Evolutionary conservation across 2,329 filamentous ascomycete species (phyloP), one percentile per base, ranked within the genome.

Genomic region (Colletotrichum orbiculare): DNA sequence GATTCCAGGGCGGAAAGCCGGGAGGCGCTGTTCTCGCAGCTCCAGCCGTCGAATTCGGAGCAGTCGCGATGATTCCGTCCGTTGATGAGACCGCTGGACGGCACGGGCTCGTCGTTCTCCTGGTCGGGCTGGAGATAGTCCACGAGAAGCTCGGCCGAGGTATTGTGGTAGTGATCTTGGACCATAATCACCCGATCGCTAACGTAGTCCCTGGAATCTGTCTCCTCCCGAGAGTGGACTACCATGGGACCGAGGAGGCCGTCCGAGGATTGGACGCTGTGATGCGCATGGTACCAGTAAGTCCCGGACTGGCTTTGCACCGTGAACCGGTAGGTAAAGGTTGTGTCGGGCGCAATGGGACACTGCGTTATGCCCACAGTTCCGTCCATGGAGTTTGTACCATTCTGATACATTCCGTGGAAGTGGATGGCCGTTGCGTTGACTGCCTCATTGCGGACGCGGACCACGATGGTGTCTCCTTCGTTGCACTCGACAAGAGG

Each of bases 401-500:
- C 90, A 69, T 92, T 92, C 73, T 93, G 91, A 72, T 88, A 93
- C 67, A 95, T 83, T 13, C 92, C 92, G 69, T 95, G 92, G 74
- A 91, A 94, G 73, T 95, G 92, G 6, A 94, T 81, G 42, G 84
- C 86, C 8, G 89, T 90, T 11, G 83, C 85, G 69, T 93, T 91
- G 11, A 81, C 79, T 1, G 91, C 86, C 25, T 85, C 82, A 70
- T 95, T 95, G 69, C 87, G 79, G 54, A 93, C 82, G 38, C 91
- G 87, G 47, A 94, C 86, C 4, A 92, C 75, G 8, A 96, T 75
- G 1, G 84, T 87, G 70, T 96, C 92, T 17, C 90, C 91, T 68
- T 91, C 88, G 69, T 91, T 92, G 67, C 88, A 87, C 68, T 92
- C 87, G 49, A 96, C 86, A 48, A 91, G 76, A 6, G 92, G 92